Evolutionary conservation across 352 stramenopile species (phyloP).

Genomic region (Phytophthora tentaculata): DNA sequence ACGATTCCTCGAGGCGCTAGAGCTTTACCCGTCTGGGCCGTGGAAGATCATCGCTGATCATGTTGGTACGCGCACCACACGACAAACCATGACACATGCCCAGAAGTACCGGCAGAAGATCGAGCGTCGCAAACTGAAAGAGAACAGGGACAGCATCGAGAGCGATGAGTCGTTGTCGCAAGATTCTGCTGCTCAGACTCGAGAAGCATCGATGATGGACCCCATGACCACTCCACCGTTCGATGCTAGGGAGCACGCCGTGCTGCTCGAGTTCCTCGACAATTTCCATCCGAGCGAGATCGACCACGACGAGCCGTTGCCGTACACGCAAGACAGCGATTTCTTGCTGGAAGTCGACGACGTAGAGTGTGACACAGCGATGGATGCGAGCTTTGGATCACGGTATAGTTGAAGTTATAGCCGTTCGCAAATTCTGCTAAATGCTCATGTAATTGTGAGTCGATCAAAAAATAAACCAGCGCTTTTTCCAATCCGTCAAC

Average conservation of each 20-base stretch:
- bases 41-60: conserved; percentile 41
- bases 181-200: background rate
- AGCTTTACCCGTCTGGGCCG: conserved; percentile 38
- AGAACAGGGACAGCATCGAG: conserved; percentile 13
- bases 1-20: conserved; percentile 44
- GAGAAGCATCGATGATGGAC: conserved; percentile 14
- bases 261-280: conserved; percentile 31
- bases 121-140: conserved; percentile 21
- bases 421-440: too few species aligned
- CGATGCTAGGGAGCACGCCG: conserved; percentile 21
- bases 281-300: conserved; percentile 33
- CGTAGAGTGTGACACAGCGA: background rate
- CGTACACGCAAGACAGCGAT: conserved; percentile 11
- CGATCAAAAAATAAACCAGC: conserved; percentile 3
- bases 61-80: conserved; percentile 36
- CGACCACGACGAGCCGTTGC: conserved; percentile 22
- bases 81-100: conserved; percentile 5
- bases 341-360: conserved; percentile 10
- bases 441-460: background rate
- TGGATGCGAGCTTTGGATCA: conserved; percentile 1
- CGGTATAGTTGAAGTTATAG: conserved; percentile 14
- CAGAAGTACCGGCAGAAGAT: conserved; percentile 53
- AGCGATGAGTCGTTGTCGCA: conserved; percentile 13
- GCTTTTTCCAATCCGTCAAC: background rate
- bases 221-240: background rate